Evolutionary conservation across 306 rosid genomes (phyloP).

Genomic region (apple (Malus domestica)): DNA sequence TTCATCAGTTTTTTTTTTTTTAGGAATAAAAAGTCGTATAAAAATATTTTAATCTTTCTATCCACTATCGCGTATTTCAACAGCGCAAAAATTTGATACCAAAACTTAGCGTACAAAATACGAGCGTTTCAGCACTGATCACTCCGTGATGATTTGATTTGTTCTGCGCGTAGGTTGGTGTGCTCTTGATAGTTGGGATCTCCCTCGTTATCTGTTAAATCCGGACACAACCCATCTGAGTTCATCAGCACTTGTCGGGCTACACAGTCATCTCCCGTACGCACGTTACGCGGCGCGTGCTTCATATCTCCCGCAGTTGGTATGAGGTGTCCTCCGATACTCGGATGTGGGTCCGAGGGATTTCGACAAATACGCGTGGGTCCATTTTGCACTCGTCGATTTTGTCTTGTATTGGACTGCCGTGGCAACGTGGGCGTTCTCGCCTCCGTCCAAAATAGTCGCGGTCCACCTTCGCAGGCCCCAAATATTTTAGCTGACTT

Average conservation of each 20-base stretch:
- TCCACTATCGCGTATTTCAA: fast-evolving
- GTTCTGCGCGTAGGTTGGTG: conserved; percentile 9
- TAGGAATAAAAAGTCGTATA: no score
- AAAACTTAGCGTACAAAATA: fast-evolving
- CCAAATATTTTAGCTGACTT: not conserved
- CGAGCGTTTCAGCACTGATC: no score
- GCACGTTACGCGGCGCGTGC: not conserved
- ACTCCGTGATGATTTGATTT: not conserved
- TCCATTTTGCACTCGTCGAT: not conserved
- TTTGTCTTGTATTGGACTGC: not conserved
- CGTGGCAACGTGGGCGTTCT: conserved; percentile 12
- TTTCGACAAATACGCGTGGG: not conserved
- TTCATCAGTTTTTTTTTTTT: no score
- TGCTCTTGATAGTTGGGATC: not conserved
- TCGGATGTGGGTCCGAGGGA: not conserved
- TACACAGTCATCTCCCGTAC: not conserved
- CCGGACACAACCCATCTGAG: conserved; percentile 11
- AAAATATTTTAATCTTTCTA: no score
- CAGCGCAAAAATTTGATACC: fast-evolving
- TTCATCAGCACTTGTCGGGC: conserved; percentile 20
- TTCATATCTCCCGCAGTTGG: not conserved
- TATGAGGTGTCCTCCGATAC: not conserved
- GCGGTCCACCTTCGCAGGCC: conserved; percentile 11
- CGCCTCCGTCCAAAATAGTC: conserved; percentile 21
- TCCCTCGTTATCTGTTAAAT: not conserved